phyloP scores from a whole-genome alignment of 1,284 basidiomycete species.

The Rhodofomes roseus region DNA sequence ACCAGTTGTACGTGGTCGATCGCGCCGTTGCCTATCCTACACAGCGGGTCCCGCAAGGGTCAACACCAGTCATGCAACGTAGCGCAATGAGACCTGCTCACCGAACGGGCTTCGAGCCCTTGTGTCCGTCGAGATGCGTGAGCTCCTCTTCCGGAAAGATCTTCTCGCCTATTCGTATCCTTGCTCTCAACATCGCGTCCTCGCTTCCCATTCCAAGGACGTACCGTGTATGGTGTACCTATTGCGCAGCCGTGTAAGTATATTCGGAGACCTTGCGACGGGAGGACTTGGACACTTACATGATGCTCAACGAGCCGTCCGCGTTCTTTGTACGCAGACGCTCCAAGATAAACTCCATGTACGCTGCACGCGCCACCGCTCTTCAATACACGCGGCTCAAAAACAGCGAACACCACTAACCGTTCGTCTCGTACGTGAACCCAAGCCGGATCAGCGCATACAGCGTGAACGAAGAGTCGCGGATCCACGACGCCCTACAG shows the following conservation, averaged over 20 bases:
- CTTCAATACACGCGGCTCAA: constrained; percentile 13
- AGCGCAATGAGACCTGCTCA: constrained; percentile 15
- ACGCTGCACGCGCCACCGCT: constrained; percentile 44
- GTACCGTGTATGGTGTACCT: constrained; percentile 78
- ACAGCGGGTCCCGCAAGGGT: not conserved
- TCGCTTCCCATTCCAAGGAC: constrained; percentile 6
- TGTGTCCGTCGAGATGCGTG: constrained; percentile 82
- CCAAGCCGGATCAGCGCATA: constrained; percentile 90
- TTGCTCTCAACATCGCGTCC: not conserved
- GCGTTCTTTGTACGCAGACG: constrained; percentile 78
- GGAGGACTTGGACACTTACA: constrained; percentile 44
- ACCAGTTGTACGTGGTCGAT: constrained; percentile 88
- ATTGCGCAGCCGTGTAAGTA: not conserved
- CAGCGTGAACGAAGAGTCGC: constrained; percentile 88
- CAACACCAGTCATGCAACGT: not conserved
- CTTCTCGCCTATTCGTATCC: constrained; percentile 57
- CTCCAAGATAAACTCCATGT: constrained; percentile 87
- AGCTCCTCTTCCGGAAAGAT: constrained; percentile 83
- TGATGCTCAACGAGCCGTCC: constrained; percentile 88
- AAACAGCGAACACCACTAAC: constrained; percentile 33
- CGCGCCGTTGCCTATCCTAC: constrained; percentile 84
- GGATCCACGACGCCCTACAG: constrained; percentile 78
- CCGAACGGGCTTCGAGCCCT: constrained; percentile 76
- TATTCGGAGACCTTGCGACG: not conserved
- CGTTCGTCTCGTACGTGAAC: constrained; percentile 85